phyloP scores from a whole-genome alignment of 148 eudicot species.

The Rhododendron molle region DNA sequence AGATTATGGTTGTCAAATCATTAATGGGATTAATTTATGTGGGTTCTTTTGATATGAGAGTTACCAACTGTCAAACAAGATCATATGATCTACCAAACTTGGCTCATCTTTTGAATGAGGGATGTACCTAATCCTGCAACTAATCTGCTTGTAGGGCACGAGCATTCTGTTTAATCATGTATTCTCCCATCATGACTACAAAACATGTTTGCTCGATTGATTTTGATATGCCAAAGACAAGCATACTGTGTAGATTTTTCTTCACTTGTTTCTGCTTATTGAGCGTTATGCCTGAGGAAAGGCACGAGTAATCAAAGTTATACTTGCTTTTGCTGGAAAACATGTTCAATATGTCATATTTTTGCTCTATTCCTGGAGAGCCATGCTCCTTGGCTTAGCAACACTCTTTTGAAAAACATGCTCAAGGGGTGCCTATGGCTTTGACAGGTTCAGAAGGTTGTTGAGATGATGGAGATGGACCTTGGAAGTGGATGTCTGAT shows the following conservation, averaged over 20 bases:
- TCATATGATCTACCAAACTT: background rate
- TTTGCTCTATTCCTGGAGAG: background rate
- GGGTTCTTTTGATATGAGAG: background rate
- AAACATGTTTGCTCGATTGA: background rate
- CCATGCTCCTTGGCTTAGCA: background rate
- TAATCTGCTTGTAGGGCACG: background rate
- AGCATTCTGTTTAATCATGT: background rate
- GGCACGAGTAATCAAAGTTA: background rate
- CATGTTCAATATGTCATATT: background rate
- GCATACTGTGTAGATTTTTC: background rate
- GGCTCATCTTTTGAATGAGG: background rate
- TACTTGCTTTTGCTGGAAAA: background rate
- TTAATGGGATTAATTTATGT: background rate
- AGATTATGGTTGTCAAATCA: background rate
- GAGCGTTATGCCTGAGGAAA: background rate
- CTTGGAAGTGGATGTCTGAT: conserved; percentile 20
- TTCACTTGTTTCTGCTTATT: background rate
- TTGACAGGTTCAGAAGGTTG: conserved; percentile 19
- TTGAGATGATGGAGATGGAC: conserved; percentile 23
- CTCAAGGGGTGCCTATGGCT: background rate
- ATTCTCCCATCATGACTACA: background rate
- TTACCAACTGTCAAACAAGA: background rate
- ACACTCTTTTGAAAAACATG: background rate
- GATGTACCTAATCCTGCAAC: background rate
- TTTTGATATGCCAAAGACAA: background rate